These are phyloP conservation scores for Irpex lacteus DNA, from an alignment of 1,284 basidiomycete genomes.

Conservation along the genomic window DNA sequence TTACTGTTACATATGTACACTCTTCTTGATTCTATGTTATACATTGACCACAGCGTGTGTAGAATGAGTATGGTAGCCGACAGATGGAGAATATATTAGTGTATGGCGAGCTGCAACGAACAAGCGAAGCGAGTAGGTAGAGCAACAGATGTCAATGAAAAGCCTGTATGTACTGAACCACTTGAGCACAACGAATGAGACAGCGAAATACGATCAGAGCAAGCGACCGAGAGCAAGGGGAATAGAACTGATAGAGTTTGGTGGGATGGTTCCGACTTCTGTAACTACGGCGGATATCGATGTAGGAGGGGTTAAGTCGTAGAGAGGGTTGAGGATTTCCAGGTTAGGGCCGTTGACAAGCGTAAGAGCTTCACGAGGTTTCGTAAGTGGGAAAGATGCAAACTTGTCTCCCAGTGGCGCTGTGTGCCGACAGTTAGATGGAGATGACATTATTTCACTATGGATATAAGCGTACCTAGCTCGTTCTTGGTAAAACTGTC, in stretches of 20 bases:
- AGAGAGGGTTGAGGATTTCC: slow-evolving; percentile 81
- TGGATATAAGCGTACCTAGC: slow-evolving; percentile 55
- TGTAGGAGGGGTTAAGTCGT: slow-evolving; percentile 88
- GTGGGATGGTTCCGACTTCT: slow-evolving; percentile 90
- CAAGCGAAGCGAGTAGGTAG: too few relatives aligned
- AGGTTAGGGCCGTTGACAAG: slow-evolving; percentile 45
- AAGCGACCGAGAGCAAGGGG: slow-evolving; percentile 68
- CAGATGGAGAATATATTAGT: too few relatives aligned
- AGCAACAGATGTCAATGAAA: too few relatives aligned
- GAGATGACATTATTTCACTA: slow-evolving; percentile 1
- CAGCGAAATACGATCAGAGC: slow-evolving; percentile 31
- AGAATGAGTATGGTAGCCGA: too few relatives aligned
- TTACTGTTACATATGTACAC: not conserved
- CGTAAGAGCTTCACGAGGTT: slow-evolving; percentile 36
- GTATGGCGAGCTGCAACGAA: too few relatives aligned
- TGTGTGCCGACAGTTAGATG: slow-evolving; percentile 12
- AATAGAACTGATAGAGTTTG: slow-evolving; percentile 80
- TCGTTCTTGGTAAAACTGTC: slow-evolving; percentile 98
- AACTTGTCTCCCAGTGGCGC: slow-evolving; percentile 37
- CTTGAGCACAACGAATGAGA: not conserved
- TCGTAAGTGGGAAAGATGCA: slow-evolving; percentile 33
- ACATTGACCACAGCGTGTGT: not conserved
- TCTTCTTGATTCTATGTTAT: not conserved
- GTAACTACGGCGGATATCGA: slow-evolving; percentile 96
- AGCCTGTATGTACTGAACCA: not conserved